Percentiles rank a stretch among this genome's conserved stretches.
These are phyloP conservation scores for Penicillium carneum DNA, from an alignment of 2,329 filamentous ascomycete species.

Conservation along the genomic window DNA sequence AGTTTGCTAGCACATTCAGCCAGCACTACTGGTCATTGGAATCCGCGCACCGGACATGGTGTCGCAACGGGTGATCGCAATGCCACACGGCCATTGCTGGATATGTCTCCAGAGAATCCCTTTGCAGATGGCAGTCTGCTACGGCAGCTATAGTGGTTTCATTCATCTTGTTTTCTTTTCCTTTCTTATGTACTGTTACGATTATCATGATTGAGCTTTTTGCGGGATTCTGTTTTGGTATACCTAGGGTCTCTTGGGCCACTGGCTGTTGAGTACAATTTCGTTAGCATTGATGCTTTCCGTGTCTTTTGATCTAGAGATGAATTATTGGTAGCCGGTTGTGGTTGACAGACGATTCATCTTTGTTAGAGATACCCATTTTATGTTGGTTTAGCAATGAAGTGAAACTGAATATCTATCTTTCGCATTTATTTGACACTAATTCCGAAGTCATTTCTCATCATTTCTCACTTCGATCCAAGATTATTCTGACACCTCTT, in stretches of 20 bases:
- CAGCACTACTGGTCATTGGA: slow-evolving; percentile 25
- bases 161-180: not conserved
- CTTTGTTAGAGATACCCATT: slow-evolving; percentile 16
- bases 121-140: slow-evolving; percentile 57
- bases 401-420: slow-evolving; percentile 2
- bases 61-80: slow-evolving; percentile 52
- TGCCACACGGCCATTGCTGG: slow-evolving; percentile 53
- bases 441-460: not conserved
- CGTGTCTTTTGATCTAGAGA: not conserved
- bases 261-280: not conserved
- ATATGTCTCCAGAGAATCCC: slow-evolving; percentile 51
- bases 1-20: slow-evolving; percentile 47
- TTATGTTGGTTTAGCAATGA: slow-evolving; percentile 1
- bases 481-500: not conserved
- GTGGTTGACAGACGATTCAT: not conserved
- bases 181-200: not conserved
- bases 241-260: not conserved
- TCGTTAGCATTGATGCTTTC: not conserved
- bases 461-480: not conserved
- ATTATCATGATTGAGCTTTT: slow-evolving; percentile 4
- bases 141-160: slow-evolving; percentile 37
- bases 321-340: not conserved
- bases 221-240: not conserved
- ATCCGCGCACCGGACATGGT: slow-evolving; percentile 45
- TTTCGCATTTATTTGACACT: not conserved